Conservation (phyloP, 805 yeast species). For the Clavispora phyllophila region DNA sequence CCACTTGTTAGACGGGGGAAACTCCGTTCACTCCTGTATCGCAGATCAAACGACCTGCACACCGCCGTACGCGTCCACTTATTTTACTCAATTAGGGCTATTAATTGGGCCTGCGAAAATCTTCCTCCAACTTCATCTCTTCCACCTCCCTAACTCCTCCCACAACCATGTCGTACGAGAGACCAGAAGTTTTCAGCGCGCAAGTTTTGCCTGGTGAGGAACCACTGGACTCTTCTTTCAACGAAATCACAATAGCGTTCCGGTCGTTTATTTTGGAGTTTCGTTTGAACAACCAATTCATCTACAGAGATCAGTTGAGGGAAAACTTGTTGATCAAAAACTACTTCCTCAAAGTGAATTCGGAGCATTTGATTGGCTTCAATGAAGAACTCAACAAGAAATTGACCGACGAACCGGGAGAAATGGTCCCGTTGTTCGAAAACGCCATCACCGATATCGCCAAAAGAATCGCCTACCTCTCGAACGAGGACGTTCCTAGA, state of each 20-base stretch:
- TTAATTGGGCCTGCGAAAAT: background rate
- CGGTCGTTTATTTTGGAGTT: constrained; percentile 79
- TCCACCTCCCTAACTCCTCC: background rate
- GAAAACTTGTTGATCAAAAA: constrained; percentile 77
- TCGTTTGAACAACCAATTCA: constrained; percentile 73
- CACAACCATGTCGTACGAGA: constrained; percentile 60
- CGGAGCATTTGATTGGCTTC: constrained; percentile 81
- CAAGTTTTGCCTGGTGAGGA: constrained; percentile 85
- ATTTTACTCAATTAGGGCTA: constrained; percentile 1
- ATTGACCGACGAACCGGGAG: constrained; percentile 80
- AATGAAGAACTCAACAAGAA: constrained; percentile 86
- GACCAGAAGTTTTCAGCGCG: constrained; percentile 69
- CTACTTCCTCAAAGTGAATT: constrained; percentile 66
- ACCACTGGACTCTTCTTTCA: constrained; percentile 55
- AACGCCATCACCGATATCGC: constrained; percentile 83
- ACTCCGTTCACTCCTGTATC: no score
- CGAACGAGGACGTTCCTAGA: constrained; percentile 45
- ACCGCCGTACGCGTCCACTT: constrained; percentile 2
- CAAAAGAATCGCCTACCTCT: constrained; percentile 54
- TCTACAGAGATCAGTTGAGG: constrained; percentile 86
- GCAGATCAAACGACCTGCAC: background rate
- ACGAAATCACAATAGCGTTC: constrained; percentile 73
- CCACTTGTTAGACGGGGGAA: no score
- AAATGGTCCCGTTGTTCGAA: constrained; percentile 82
- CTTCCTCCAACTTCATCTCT: background rate